Conservation (phyloP, 2,329 filamentous ascomycete genomes). For the Colletotrichum melonis region DNA sequence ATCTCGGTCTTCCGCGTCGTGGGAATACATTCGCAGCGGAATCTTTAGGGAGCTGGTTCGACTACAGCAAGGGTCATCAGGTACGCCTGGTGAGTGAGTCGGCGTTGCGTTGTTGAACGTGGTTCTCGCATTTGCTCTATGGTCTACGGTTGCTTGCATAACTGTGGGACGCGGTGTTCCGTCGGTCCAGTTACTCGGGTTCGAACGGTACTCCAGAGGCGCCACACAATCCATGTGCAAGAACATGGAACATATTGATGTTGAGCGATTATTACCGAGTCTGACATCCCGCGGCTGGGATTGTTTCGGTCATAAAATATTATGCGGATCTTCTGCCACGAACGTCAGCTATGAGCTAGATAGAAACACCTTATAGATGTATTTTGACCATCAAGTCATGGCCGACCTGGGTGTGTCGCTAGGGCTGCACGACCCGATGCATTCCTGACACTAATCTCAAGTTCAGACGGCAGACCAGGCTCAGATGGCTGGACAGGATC, state of each 20-base stretch:
- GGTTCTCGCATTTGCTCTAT: not conserved
- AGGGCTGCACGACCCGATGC: not conserved
- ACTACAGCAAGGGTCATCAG: not conserved
- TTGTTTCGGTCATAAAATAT: too few relatives aligned
- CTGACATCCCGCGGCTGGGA: not conserved
- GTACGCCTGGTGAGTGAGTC: not conserved
- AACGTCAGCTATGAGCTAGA: too few relatives aligned
- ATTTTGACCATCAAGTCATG: too few relatives aligned
- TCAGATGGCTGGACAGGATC: too few relatives aligned
- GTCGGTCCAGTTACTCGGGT: not conserved
- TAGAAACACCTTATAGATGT: too few relatives aligned
- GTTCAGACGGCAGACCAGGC: not conserved
- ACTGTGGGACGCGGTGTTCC: not conserved
- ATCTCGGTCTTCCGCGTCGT: not conserved
- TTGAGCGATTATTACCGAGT: too few relatives aligned
- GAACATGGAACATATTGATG: not conserved
- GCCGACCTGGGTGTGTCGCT: not conserved
- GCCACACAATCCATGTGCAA: not conserved
- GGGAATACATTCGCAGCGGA: not conserved
- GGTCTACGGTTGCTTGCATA: not conserved
- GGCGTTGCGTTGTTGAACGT: not conserved
- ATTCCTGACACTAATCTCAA: not conserved
- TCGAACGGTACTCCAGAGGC: not conserved
- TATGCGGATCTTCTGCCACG: too few relatives aligned
- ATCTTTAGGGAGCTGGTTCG: not conserved